Conservation (phyloP, 2,329 filamentous ascomycete species). For the Venturia asperata region DNA sequence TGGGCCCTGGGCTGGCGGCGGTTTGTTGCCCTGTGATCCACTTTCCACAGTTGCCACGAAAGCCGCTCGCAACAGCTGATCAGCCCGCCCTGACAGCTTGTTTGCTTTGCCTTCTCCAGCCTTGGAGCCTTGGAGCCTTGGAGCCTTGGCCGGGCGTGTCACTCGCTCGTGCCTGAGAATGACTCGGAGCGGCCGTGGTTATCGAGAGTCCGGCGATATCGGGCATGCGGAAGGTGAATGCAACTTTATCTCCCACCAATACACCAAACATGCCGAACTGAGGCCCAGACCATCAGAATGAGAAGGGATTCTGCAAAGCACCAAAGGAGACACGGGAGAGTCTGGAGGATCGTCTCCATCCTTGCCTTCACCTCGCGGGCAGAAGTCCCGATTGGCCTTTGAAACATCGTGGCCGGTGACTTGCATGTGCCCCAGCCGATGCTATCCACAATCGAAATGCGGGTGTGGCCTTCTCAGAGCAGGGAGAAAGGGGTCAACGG, state of each 20-base stretch:
- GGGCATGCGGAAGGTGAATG: not conserved
- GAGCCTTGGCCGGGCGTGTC: not conserved
- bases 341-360: not conserved
- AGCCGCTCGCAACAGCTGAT: constrained; percentile 6
- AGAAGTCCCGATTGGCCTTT: not conserved
- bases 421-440: not conserved
- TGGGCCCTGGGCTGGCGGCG: not conserved
- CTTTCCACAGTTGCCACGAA: not conserved
- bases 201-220: not conserved
- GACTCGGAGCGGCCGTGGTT: not conserved
- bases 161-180: not conserved
- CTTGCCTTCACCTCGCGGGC: not conserved
- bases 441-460: not conserved
- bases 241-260: not conserved
- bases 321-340: not conserved
- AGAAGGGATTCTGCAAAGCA: not conserved
- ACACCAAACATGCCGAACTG: not conserved
- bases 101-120: constrained; percentile 4
- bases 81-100: not conserved
- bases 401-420: not conserved
- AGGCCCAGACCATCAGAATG: not conserved
- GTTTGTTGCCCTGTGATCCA: not conserved
- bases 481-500: not conserved
- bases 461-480: not conserved
- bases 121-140: constrained; percentile 1